These are phyloP conservation scores for Phytophthora vignae DNA, from an alignment of 352 stramenopile species.

Conservation along the genomic window DNA sequence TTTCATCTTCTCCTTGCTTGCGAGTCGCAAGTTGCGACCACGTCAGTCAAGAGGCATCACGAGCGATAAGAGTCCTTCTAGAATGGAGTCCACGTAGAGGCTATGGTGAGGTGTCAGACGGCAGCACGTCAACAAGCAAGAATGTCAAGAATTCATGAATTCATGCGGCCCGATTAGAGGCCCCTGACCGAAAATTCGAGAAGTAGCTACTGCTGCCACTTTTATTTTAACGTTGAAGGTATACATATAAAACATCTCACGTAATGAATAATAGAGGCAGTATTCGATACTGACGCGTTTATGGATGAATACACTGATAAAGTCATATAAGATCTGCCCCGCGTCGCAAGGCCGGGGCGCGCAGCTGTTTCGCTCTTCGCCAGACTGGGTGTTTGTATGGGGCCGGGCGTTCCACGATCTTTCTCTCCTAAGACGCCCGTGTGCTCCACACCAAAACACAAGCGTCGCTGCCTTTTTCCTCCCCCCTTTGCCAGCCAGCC, in stretches of 20 bases:
- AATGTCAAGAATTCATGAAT: too few relatives aligned
- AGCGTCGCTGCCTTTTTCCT: constrained; percentile 29
- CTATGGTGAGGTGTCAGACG: too few relatives aligned
- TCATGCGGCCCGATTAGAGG: too few relatives aligned
- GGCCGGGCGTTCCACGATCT: constrained; percentile 33
- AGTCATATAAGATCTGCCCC: neutral
- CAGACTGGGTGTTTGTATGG: constrained; percentile 35
- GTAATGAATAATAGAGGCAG: too few relatives aligned
- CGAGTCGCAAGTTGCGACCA: too few relatives aligned
- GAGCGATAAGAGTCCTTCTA: constrained; percentile 14
- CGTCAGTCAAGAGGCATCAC: too few relatives aligned
- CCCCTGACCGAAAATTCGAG: constrained; percentile 32
- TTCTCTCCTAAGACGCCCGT: constrained; percentile 15
- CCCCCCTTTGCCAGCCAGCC: constrained; percentile 17
- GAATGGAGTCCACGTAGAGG: constrained; percentile 8
- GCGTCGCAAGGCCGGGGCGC: too few relatives aligned
- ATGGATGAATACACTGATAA: too few relatives aligned
- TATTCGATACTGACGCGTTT: too few relatives aligned
- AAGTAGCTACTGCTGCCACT: constrained; percentile 7
- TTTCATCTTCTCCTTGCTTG: too few relatives aligned
- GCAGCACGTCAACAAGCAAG: too few relatives aligned
- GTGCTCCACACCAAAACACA: constrained; percentile 21
- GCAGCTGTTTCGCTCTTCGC: neutral
- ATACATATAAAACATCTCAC: neutral
- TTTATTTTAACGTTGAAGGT: neutral